Conservation (phyloP, 352 stramenopile genomes). For the Achlya hypogyna region DNA sequence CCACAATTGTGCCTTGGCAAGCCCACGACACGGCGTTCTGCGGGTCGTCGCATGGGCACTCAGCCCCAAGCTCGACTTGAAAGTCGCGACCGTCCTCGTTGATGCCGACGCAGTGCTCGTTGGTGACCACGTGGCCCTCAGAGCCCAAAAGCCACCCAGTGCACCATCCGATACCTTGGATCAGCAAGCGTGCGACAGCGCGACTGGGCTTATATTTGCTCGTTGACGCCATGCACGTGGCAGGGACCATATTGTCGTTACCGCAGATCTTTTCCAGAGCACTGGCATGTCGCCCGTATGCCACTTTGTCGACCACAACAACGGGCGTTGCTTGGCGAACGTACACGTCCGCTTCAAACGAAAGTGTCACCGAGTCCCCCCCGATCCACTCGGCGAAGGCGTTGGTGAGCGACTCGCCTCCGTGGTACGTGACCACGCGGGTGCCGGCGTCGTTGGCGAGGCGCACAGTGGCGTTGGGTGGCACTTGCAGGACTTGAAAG, state of each 20-base stretch:
- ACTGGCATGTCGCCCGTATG: not conserved
- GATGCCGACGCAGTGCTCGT: conserved; percentile 67
- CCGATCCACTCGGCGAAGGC: not conserved
- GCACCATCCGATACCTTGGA: conserved; percentile 49
- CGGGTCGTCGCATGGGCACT: conserved; percentile 28
- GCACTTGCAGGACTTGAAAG: not conserved
- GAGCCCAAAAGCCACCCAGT: conserved; percentile 68
- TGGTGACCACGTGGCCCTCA: conserved; percentile 67
- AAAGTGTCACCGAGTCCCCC: not conserved
- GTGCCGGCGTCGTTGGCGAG: not conserved
- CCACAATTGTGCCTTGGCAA: conserved; percentile 26
- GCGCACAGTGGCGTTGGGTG: not conserved
- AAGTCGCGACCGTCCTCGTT: conserved; percentile 39
- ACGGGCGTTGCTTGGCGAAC: not conserved
- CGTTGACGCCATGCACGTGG: not conserved
- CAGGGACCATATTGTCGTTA: not conserved
- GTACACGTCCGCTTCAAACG: not conserved
- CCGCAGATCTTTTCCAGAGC: not conserved
- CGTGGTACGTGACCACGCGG: not conserved
- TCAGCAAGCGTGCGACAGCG: conserved; percentile 46
- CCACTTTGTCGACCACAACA: not conserved
- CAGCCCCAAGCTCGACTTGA: conserved; percentile 55
- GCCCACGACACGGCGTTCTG: conserved; percentile 24
- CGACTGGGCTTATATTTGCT: conserved; percentile 24
- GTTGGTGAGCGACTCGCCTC: not conserved